These are phyloP conservation scores for Typha latifolia DNA, from an alignment of 176 grass and related monocot genomes.

Conservation along the genomic window DNA sequence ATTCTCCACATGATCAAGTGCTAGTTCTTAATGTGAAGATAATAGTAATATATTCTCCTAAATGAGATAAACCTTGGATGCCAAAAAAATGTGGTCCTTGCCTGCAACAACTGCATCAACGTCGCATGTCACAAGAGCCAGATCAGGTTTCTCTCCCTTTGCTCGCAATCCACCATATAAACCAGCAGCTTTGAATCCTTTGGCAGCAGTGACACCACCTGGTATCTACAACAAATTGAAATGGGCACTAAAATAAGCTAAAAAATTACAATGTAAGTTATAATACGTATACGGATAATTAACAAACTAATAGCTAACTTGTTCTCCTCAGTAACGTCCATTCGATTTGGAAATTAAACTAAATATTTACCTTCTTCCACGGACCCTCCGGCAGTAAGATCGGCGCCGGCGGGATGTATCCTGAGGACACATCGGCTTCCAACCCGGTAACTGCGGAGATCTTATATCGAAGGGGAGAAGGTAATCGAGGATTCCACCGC, in stretches of 20 bases:
- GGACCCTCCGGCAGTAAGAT: slow-evolving; percentile 85
- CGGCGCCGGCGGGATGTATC: slow-evolving; percentile 55
- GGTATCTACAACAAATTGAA: slow-evolving; percentile 42
- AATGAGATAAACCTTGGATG: not conserved
- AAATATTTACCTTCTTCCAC: slow-evolving; percentile 64
- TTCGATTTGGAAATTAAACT: not conserved
- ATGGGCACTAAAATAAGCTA: slow-evolving; percentile 17
- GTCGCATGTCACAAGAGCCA: slow-evolving; percentile 79
- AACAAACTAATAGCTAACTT: not conserved
- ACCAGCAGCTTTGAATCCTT: slow-evolving; percentile 84
- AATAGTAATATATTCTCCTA: not conserved
- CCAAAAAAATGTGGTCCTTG: not conserved
- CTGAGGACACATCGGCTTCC: slow-evolving; percentile 8
- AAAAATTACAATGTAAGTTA: slow-evolving; percentile 1
- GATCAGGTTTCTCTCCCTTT: slow-evolving; percentile 79
- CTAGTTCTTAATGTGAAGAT: not conserved
- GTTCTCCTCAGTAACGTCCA: not conserved
- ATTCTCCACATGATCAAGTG: too few relatives aligned
- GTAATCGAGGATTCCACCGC: not conserved
- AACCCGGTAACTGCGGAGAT: slow-evolving; percentile 16
- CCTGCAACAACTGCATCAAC: slow-evolving; percentile 71
- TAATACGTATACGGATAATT: not conserved
- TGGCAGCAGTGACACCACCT: slow-evolving; percentile 67
- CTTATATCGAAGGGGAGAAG: slow-evolving; percentile 5
- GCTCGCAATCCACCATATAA: slow-evolving; percentile 80